phyloP scores from a whole-genome alignment of 148 eudicot species.

The Rhododendron ovatum region DNA sequence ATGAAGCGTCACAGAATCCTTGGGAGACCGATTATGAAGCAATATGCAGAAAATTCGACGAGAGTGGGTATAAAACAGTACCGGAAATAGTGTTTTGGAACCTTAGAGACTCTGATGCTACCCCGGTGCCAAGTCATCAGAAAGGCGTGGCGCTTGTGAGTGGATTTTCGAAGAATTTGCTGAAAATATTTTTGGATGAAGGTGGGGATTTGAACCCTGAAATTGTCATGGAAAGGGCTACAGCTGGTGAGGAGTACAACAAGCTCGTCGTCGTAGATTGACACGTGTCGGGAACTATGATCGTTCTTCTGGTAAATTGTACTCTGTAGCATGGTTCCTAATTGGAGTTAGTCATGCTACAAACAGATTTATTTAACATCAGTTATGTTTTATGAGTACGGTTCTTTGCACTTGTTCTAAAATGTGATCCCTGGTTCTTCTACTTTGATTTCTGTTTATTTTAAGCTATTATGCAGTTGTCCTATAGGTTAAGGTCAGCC shows the following conservation, averaged over 20 bases:
- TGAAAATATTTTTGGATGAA: constrained; percentile 33
- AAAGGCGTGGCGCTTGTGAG: constrained; percentile 44
- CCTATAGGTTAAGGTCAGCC: background rate
- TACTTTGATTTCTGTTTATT: background rate
- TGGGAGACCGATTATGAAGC: constrained; percentile 24
- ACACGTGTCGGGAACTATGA: background rate
- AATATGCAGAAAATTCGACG: constrained; percentile 17
- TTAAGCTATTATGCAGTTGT: background rate
- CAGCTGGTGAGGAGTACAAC: constrained; percentile 37
- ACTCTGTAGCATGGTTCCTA: background rate
- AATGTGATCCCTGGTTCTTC: background rate
- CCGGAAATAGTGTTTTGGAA: constrained; percentile 44
- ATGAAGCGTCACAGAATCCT: constrained; percentile 14
- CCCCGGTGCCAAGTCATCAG: constrained; percentile 36
- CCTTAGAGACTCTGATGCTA: constrained; percentile 34
- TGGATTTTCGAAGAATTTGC: constrained; percentile 48
- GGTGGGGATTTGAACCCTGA: constrained; percentile 23
- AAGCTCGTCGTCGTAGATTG: constrained; percentile 36
- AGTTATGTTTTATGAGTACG: background rate
- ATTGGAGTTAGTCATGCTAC: background rate
- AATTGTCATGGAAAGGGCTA: constrained; percentile 33
- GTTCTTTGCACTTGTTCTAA: background rate
- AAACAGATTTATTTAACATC: background rate
- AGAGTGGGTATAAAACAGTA: constrained; percentile 15
- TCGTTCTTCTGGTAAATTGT: background rate